phyloP scores from a whole-genome alignment of 148 eudicot genomes.

The Diospyros kaki region DNA sequence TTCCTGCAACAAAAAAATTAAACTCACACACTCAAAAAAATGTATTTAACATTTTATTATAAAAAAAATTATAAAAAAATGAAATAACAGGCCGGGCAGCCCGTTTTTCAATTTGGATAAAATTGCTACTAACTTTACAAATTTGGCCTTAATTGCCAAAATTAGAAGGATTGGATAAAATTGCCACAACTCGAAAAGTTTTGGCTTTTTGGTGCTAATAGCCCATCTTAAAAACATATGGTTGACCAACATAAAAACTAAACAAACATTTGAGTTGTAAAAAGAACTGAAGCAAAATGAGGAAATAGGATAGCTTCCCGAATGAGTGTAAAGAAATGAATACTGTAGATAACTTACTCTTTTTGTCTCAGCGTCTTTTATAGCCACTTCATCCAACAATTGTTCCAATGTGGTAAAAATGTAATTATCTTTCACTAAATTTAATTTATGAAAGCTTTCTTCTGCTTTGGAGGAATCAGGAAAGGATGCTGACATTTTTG shows the following conservation, averaged over 20 bases:
- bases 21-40: too few species aligned
- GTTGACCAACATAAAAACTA: not conserved
- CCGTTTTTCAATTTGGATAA: too few species aligned
- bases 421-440: conserved; percentile 37
- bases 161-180: too few species aligned
- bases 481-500: conserved; percentile 60
- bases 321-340: not conserved
- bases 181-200: too few species aligned
- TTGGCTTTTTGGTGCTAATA: not conserved
- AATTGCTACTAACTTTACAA: not conserved
- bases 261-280: not conserved
- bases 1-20: too few species aligned
- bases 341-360: conserved; percentile 38
- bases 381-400: conserved; percentile 47
- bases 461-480: conserved; percentile 62
- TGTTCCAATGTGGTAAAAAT: conserved; percentile 37
- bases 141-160: too few species aligned
- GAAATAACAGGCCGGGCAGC: too few species aligned
- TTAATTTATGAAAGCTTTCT: conserved; percentile 51
- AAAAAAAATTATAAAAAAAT: too few species aligned
- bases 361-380: conserved; percentile 32
- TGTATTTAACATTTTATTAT: too few species aligned
- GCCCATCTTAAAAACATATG: not conserved
- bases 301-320: not conserved
- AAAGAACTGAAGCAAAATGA: conserved; percentile 1